Evolutionary conservation across 495 filamentous ascomycete genomes (phyloP), one percentile per base, ranked within the genome.

Genomic region (Parathielavia appendiculata): DNA sequence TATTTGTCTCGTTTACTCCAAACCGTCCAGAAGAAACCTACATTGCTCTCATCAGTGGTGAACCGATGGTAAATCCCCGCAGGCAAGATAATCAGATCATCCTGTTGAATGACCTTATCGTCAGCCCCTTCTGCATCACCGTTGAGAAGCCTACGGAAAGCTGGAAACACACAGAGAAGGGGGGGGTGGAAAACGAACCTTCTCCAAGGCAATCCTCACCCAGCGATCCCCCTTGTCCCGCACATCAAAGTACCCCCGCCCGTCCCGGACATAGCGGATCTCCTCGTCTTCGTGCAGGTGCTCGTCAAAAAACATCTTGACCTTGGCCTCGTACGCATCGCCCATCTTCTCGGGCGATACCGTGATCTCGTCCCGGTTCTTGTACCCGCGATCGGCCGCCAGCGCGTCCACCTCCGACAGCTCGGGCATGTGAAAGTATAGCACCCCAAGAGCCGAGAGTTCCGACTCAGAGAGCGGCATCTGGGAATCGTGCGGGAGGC

Each of bases 271-370:
- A 67, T 97, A 98, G n/a, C 93, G 81, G 58, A 98, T 98, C 83
- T 98, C 93, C 78, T 98, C 93, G 68, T 97, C 95, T 76, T 98
- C 93, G 64, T 98, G 93, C 64, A 97, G 73, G 72, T 98, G 93
- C 79, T 98, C 93, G 45, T 86, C 70, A 77, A 97, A 97, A 77
- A 98, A 98, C 58, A 69, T 83, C 75, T 88, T 90, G 59, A 98
- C 89, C 68, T 97, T 97, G 59, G 85, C 81, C 75, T 98, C 93
- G 74, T 92, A 92, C 32, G 81, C 73, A 43, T 80, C 86, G 52
- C 92, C 92, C 90, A 97, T 91, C 56, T 83, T 86, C 59, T 81
- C 80, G 0, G 91, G 92, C 20, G 90, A 92, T n/a, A 97, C 87
- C 60, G 79, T 86, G 68, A 97, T 87, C 73, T 92, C 84, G 73